Evolutionary conservation across 2,329 filamentous ascomycete genomes (phyloP), one percentile per base, ranked within the genome.

Genomic region (Diplocarpon mali): DNA sequence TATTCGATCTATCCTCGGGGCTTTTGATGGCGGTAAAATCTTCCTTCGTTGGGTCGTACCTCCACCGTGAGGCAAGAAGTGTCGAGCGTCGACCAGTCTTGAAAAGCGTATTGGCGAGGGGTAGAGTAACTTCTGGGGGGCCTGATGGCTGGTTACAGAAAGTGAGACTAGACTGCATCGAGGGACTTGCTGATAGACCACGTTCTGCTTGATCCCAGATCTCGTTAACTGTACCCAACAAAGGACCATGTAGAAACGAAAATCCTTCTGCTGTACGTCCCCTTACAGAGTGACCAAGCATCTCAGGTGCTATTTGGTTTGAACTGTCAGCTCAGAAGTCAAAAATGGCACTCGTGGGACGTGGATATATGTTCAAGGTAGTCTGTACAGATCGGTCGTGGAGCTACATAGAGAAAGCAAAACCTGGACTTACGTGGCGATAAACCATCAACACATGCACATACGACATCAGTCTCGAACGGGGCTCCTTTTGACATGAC

Each of bases 71-170:
- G 2, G 67, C 64, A 24, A 73, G 58, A 7, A 85, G 63, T 1
- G 78, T 83, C 2, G 79, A 79, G 1, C 67, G 67, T 20, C 67
- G 69, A 37, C 78, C 82, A 48, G 80, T 90, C 32, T 79, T 75
- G 58, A 92, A 92, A 6, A 87, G 66, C 0, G 86, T 93, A 57
- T 87, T 85, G 34, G 85, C 80, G 20, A 92, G 66, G 2, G 85
- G 85, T 2, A 89, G 47, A 5, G 70, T 60, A 15, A 57, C 24
- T 32, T 49, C 32, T 13, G 38, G 31, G 14, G 13, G 17, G 29
- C 30, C 13, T 16, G 1, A 10, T 28, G 15, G 5, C 20, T 35
- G 40, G 37, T 35, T 28, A 11, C 24, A 32, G 38, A 61, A 52
- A 6, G 53, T 54, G 15, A 61, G 42, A 20, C 48, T 56, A 13